phyloP scores from a whole-genome alignment of 75 land plant species.

The Pinus tabuliformis region DNA sequence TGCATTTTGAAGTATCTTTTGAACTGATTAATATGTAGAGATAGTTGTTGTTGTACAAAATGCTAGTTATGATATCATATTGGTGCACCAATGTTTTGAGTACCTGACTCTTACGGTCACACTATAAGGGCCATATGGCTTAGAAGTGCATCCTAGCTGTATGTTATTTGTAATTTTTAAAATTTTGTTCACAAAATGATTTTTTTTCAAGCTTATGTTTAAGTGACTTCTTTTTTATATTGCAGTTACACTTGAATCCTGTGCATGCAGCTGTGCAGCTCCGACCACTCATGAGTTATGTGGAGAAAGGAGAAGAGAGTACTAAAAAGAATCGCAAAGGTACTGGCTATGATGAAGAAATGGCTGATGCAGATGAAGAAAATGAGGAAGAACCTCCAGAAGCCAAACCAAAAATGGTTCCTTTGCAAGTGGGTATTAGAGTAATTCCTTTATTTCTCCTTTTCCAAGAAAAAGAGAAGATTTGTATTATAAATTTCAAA shows the following conservation, averaged over 20 bases:
- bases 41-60: not conserved
- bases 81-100: not conserved
- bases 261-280: constrained; percentile 85
- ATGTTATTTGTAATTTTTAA: no score
- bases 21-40: not conserved
- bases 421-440: not conserved
- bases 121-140: no score
- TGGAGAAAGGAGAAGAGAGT: constrained; percentile 18
- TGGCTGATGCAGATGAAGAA: not conserved
- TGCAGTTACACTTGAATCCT: constrained; percentile 85
- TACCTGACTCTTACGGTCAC: not conserved
- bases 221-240: constrained; percentile 10
- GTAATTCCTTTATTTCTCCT: not conserved
- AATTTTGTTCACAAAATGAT: not conserved
- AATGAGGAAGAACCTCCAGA: constrained; percentile 11
- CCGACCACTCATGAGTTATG: constrained; percentile 59
- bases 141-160: no score
- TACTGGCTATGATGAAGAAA: no score
- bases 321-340: not conserved
- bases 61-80: not conserved
- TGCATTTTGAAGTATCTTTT: not conserved
- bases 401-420: constrained; percentile 6
- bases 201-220: not conserved
- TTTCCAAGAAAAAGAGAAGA: not conserved
- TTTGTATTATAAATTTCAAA: not conserved